phyloP scores from a whole-genome alignment of 177 flowering plant species.

The Tripterygium wilfordii region DNA sequence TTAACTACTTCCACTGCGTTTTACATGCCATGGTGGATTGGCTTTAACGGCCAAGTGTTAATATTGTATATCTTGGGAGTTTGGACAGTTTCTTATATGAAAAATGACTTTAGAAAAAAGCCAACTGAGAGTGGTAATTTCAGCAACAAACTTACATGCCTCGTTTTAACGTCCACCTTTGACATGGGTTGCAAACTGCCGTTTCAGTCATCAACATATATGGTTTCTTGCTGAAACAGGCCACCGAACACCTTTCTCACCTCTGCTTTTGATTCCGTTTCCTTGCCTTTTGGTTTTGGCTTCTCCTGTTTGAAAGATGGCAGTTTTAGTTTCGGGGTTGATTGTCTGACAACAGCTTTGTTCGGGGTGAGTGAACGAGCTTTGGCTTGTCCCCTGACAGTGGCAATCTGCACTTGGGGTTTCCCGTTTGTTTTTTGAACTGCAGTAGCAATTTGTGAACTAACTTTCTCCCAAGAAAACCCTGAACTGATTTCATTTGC shows the following conservation, averaged over 20 bases:
- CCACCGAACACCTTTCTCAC: constrained; percentile 87
- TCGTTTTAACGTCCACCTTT: too few species aligned
- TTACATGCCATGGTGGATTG: too few species aligned
- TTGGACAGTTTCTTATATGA: too few species aligned
- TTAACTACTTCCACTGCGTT: too few species aligned
- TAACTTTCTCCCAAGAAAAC: constrained; percentile 67
- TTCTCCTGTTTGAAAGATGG: constrained; percentile 13
- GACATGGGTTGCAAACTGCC: neutral
- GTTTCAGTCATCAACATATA: constrained; percentile 68
- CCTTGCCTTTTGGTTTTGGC: constrained; percentile 17
- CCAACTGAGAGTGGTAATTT: neutral
- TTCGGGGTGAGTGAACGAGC: constrained; percentile 51
- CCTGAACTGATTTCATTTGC: constrained; percentile 57
- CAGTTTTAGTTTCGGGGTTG: constrained; percentile 7
- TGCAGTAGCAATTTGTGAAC: constrained; percentile 53
- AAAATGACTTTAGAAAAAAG: too few species aligned
- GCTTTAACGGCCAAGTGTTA: too few species aligned
- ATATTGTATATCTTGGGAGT: too few species aligned
- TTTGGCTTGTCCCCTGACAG: constrained; percentile 81
- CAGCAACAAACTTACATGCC: too few species aligned
- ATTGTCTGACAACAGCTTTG: constrained; percentile 58
- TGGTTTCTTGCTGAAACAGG: constrained; percentile 85
- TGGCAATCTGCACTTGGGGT: constrained; percentile 73
- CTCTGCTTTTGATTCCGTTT: constrained; percentile 16
- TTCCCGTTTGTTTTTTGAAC: constrained; percentile 33